Percentiles rank a stretch among this genome's conserved stretches.
phyloP scores from a whole-genome alignment of 2,329 filamentous ascomycete species.

The Ceratocystis variospora region DNA sequence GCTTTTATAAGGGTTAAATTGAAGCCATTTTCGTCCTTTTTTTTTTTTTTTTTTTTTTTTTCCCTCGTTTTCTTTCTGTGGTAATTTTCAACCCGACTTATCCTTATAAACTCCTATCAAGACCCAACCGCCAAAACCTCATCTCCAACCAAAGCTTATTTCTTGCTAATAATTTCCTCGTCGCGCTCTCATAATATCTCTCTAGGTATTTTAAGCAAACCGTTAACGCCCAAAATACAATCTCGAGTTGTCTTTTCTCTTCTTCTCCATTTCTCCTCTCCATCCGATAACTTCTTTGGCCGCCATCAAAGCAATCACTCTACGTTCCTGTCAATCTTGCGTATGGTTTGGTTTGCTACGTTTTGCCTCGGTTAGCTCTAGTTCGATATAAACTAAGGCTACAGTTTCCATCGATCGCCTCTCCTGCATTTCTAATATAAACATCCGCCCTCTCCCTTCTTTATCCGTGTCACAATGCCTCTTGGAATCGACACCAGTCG shows the following conservation, averaged over 20 bases:
- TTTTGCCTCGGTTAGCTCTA: background rate
- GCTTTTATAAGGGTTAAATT: too few species aligned
- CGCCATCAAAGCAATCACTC: background rate
- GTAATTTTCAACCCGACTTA: background rate
- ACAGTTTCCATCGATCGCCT: background rate
- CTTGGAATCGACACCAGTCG: conserved; percentile 62
- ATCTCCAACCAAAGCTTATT: background rate
- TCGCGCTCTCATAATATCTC: background rate
- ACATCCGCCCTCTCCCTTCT: background rate
- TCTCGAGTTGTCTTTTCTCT: background rate
- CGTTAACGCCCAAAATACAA: background rate
- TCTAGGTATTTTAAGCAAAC: background rate
- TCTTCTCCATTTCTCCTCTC: background rate
- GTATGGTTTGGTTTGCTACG: background rate
- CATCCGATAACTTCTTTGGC: background rate
- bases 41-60: background rate
- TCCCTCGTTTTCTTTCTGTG: background rate
- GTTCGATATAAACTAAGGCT: background rate
- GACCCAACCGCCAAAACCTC: background rate
- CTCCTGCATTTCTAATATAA: background rate
- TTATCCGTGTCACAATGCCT: conserved; percentile 18
- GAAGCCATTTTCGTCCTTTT: background rate
- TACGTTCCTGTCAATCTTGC: background rate
- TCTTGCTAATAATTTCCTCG: background rate
- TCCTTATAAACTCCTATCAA: conserved; percentile 2